A percentile compares a stretch with the other conserved stretches of the same genome.
phyloP scores from a whole-genome alignment of 2,329 filamentous ascomycete genomes.

The Neonectria hederae region DNA sequence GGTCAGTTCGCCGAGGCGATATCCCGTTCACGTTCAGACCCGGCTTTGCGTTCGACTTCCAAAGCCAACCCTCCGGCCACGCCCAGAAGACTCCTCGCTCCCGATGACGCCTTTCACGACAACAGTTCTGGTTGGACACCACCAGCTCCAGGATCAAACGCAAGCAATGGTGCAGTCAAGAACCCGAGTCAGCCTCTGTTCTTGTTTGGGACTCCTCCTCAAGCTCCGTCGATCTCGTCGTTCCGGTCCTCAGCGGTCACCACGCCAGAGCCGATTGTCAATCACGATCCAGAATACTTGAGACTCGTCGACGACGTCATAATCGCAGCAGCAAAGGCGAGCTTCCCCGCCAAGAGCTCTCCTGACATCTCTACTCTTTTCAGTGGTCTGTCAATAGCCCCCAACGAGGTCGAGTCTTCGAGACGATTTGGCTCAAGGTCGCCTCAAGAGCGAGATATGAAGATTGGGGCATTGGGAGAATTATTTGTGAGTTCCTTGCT shows the following conservation, averaged over 20 bases:
- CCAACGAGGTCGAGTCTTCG: slow-evolving; percentile 15
- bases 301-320: slow-evolving; percentile 23
- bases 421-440: slow-evolving; percentile 14
- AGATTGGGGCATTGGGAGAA: slow-evolving; percentile 34
- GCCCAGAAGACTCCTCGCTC: not conserved
- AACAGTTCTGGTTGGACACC: not conserved
- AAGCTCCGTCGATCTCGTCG: slow-evolving; percentile 7
- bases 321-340: not conserved
- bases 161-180: not conserved
- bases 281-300: slow-evolving; percentile 27
- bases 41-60: not conserved
- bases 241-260: slow-evolving; percentile 21
- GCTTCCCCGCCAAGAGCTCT: not conserved
- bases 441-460: slow-evolving; percentile 27
- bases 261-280: not conserved
- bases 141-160: not conserved
- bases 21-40: not conserved
- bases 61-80: not conserved
- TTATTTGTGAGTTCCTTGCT: slow-evolving; percentile 23
- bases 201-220: slow-evolving; percentile 30
- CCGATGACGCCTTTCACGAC: not conserved
- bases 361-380: slow-evolving; percentile 22
- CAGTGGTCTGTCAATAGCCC: slow-evolving; percentile 17
- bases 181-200: slow-evolving; percentile 21
- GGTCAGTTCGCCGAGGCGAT: not conserved